Evolutionary conservation across 2,329 filamentous ascomycete species (phyloP), one percentile per base, ranked within the genome.

Genomic region (Orbilia blumenaviensis): DNA sequence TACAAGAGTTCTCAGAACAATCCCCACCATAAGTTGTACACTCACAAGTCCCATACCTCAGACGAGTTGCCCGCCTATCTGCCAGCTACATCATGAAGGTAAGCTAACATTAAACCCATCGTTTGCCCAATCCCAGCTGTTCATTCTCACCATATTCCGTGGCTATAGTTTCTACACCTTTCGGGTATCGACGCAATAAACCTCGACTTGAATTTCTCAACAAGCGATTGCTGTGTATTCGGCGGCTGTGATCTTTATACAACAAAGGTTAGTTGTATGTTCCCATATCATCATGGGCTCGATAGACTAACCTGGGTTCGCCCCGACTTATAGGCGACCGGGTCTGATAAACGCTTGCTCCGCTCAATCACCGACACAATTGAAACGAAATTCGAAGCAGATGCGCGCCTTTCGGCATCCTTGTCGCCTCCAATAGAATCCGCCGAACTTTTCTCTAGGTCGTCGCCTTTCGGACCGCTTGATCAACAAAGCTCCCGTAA

Each of bases 221-320:
- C 94, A 0, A 89, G 92, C 61, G 94, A 98, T 82, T 94, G 93
- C 82, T 92, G 94, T 80, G 91, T 99, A 76, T 91, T 93, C 27
- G 95, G 95, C 80, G 92, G 92, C 78, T 98, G 94, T 86, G 95
- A 99, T 83, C 87, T 98, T 16, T 99, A 97, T 86, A 98, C 94
- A 8, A 97, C 94, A 25, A 99, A 99, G 78, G 79, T 80, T 77
- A 66, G 58, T 52, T 67, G 16, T 4, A 16, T 34, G 32, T 16
- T 18, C 50, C 21, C 18, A 14, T 60, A 12, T 48, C 38, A 16
- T 18, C 16, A n/a, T 18, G n/a, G n/a, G n/a, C 18, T 58, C 34
- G 10, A 27, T 10, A 29, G 10, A 56, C 18, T 46, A 42, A 38
- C 29, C 12, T 14, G n/a, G n/a, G n/a, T n/a, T n/a, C n/a, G n/a